Evolutionary conservation across 164 flowering plant genomes (phyloP), one percentile per base, ranked within the genome.

Genomic region (Nelumbo lutea): DNA sequence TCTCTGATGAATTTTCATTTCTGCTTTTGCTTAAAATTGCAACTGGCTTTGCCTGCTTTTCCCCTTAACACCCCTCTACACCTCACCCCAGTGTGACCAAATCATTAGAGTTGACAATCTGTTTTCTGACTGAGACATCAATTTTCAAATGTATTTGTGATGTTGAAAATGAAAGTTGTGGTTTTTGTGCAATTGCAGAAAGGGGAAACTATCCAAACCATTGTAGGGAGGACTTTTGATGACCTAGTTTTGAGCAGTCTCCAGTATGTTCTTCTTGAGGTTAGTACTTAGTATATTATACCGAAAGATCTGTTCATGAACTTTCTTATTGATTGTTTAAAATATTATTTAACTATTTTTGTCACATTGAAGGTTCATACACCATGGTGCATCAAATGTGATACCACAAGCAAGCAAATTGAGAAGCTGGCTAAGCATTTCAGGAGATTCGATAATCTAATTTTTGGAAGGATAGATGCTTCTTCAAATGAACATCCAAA

Each of bases 401-500:
- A 91, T 59, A 62, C 84, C 58, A 87, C 86, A 48, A 89, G 84
- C 81, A 95, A 95, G 80, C 84, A 89, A 70, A 72, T 90, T n/a
- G 97, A 90, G 79, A 90, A 90, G 83, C 73, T 95, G 81, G 92
- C 97, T 2, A 89, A 89, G 81, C 96, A 95, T 74, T 92, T 91
- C 78, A 82, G 89, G 71, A 89, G 85, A 27, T 75, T 83, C 62
- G 82, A 86, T 45, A 84, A 74, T 75, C 76, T 95, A 40, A 73
- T 81, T 42, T 82, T 95, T 74, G 90, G 90, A 63, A 87, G 85
- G 75, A 83, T 95, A 59, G 97, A 95, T 85, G 96, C 93, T 75
- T 85, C 98, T 61, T 73, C 79, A 42, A 95, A 95, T 78, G 98
- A 95, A 73, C 98, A 95, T 79, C 94, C 96, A 62, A 79, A 84